Percentiles rank a stretch among this genome's conserved stretches.
phyloP scores from a whole-genome alignment of 2,329 filamentous ascomycete genomes.

The Penicillium sp. region DNA sequence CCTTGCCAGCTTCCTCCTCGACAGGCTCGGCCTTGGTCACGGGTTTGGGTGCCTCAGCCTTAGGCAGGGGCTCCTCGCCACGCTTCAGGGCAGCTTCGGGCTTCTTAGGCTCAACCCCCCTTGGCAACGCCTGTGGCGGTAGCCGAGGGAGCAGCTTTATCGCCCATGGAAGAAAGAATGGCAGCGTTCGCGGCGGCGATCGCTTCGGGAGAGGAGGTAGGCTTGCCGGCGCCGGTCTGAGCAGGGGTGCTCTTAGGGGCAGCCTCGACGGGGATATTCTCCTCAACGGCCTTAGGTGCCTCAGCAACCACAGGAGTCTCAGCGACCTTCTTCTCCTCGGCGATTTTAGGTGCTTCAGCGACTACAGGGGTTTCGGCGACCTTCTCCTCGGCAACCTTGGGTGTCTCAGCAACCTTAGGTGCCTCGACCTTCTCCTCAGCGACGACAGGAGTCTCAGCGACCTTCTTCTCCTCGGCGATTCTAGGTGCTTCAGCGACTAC shows the following conservation, averaged over 20 bases:
- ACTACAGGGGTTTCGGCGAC: background rate
- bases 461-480: constrained; percentile 3
- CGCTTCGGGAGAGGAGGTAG: constrained; percentile 16
- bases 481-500: constrained; percentile 3
- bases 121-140: constrained; percentile 11
- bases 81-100: constrained; percentile 25
- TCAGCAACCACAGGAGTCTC: too few species aligned
- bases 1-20: constrained; percentile 6
- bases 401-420: constrained; percentile 1
- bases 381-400: constrained; percentile 5
- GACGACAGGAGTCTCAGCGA: background rate
- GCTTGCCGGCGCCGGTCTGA: constrained; percentile 9
- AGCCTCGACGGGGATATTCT: constrained; percentile 12
- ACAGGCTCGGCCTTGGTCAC: constrained; percentile 12
- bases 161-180: constrained; percentile 21
- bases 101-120: constrained; percentile 22
- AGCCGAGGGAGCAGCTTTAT: constrained; percentile 18
- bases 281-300: too few species aligned
- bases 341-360: too few species aligned
- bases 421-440: constrained; percentile 8
- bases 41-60: constrained; percentile 5
- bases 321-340: too few species aligned
- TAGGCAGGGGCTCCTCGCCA: constrained; percentile 22
- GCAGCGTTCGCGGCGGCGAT: constrained; percentile 24
- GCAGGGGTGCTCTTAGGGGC: constrained; percentile 4